A percentile compares a stretch with the other conserved stretches of the same genome.
phyloP scores from a whole-genome alignment of 331 rosid genomes.

The Erythrophleum ivorense region DNA sequence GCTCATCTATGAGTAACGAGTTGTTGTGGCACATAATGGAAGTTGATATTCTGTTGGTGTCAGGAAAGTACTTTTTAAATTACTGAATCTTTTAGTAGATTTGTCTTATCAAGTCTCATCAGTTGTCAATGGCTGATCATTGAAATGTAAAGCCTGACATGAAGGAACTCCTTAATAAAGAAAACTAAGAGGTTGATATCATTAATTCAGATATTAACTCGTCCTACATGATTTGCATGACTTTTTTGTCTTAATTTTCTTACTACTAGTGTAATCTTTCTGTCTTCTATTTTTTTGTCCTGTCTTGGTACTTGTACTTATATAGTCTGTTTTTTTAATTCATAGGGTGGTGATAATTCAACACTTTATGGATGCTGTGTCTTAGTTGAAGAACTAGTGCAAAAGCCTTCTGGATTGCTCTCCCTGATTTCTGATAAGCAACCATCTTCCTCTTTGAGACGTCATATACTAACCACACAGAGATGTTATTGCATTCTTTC shows the following conservation, averaged over 20 bases:
- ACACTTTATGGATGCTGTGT: constrained; percentile 94
- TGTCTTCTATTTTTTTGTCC: constrained; percentile 1
- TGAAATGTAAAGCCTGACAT: constrained; percentile 1
- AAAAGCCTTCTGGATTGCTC: constrained; percentile 87
- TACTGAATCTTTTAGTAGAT: neutral
- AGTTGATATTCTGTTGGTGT: neutral
- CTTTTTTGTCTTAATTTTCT: neutral
- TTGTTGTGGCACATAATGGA: constrained; percentile 3
- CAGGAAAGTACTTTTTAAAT: neutral
- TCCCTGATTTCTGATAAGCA: constrained; percentile 73
- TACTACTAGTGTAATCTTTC: constrained; percentile 14
- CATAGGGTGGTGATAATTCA: constrained; percentile 91
- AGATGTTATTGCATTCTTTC: constrained; percentile 97
- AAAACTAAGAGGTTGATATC: neutral
- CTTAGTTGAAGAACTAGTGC: constrained; percentile 93
- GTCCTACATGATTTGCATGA: neutral
- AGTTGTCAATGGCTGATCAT: constrained; percentile 1
- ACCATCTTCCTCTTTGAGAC: constrained; percentile 70
- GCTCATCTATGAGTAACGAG: neutral
- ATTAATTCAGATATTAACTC: neutral
- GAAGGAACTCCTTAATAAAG: neutral
- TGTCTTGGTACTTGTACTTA: constrained; percentile 26
- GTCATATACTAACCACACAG: constrained; percentile 75
- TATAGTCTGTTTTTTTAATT: constrained; percentile 17
- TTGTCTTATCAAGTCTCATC: neutral